A percentile compares a stretch with the other conserved stretches of the same genome.
phyloP scores from a whole-genome alignment of 257 asterid genomes.

The Cinchona pubescens region DNA sequence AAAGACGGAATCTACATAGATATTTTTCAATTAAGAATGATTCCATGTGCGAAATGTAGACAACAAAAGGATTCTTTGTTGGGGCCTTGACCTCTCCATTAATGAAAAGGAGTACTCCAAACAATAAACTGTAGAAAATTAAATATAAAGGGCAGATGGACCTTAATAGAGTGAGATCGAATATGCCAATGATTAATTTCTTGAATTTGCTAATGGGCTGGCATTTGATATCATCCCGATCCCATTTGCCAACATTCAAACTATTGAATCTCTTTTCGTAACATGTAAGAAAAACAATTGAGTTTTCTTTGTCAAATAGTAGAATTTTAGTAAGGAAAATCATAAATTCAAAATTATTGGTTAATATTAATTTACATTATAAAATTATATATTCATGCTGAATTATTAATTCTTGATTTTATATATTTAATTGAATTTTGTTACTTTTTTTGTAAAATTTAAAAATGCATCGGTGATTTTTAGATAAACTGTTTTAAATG shows the following conservation, averaged over 20 bases:
- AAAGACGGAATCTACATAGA: too few relatives aligned
- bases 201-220: not conserved
- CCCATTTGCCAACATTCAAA: not conserved
- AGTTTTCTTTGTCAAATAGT: not conserved
- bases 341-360: too few relatives aligned
- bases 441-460: too few relatives aligned
- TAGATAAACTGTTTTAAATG: too few relatives aligned
- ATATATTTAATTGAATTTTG: too few relatives aligned
- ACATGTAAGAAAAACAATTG: not conserved
- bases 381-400: too few relatives aligned
- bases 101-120: not conserved
- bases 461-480: too few relatives aligned
- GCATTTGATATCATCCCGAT: not conserved
- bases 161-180: not conserved
- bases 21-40: too few relatives aligned
- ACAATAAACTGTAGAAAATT: not conserved
- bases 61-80: not conserved
- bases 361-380: too few relatives aligned
- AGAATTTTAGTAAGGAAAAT: too few relatives aligned
- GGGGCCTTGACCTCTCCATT: conserved; percentile 5
- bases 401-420: too few relatives aligned
- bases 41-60: conserved; percentile 3
- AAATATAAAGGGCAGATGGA: not conserved
- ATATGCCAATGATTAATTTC: not conserved
- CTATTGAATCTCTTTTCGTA: not conserved